Conservation (phyloP, 1,284 basidiomycete species). For the Irpex sp. region DNA sequence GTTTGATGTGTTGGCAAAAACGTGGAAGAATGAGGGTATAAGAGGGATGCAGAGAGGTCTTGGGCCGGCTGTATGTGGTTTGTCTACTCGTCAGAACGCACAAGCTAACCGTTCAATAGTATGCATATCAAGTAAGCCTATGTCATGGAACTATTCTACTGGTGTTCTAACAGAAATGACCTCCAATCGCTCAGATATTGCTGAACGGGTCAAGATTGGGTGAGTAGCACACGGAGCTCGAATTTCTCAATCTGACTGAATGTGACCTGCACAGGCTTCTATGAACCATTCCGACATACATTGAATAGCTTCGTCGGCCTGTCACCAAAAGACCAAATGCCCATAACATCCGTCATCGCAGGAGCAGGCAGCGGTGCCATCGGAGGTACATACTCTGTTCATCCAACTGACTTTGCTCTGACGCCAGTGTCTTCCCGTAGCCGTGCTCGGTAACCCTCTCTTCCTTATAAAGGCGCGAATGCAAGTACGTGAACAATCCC, state of each 20-base stretch:
- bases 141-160: background rate
- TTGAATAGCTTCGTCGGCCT: slow-evolving; percentile 73
- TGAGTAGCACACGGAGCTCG: slow-evolving; percentile 27
- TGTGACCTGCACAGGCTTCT: slow-evolving; percentile 65
- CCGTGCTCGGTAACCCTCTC: slow-evolving; percentile 88
- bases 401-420: background rate
- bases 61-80: slow-evolving; percentile 74
- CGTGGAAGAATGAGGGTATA: slow-evolving; percentile 89
- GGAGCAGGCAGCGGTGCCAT: slow-evolving; percentile 89
- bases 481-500: slow-evolving; percentile 55
- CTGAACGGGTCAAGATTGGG: slow-evolving; percentile 94
- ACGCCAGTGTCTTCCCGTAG: slow-evolving; percentile 33
- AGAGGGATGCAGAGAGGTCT: slow-evolving; percentile 90
- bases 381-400: slow-evolving; percentile 61
- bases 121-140: slow-evolving; percentile 78
- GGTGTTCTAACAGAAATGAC: background rate
- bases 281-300: slow-evolving; percentile 83
- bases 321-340: slow-evolving; percentile 61
- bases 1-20: slow-evolving; percentile 86
- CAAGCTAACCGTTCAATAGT: slow-evolving; percentile 43
- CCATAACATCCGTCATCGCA: slow-evolving; percentile 75
- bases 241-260: background rate
- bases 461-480: slow-evolving; percentile 97
- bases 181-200: slow-evolving; percentile 56
- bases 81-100: background rate